These are phyloP conservation scores for Arthrobotrys entomopaga DNA, from an alignment of 2,329 filamentous ascomycete genomes.

Conservation along the genomic window DNA sequence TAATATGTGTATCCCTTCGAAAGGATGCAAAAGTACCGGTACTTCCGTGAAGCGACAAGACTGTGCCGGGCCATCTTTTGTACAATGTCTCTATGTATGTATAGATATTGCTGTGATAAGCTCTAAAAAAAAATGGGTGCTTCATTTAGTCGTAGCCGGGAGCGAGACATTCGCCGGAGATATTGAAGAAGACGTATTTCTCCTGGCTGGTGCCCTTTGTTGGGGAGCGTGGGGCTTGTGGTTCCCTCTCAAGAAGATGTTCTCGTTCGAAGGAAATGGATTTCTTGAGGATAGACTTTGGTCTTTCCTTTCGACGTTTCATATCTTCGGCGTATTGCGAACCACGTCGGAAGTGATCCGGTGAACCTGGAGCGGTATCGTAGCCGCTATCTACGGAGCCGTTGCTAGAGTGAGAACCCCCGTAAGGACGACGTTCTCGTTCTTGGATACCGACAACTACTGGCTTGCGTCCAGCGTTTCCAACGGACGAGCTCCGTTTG, in stretches of 20 bases:
- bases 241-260: constrained; percentile 50
- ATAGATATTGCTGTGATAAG: constrained; percentile 46
- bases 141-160: constrained; percentile 54
- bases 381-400: constrained; percentile 52
- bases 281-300: constrained; percentile 54
- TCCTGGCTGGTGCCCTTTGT: constrained; percentile 49
- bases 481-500: constrained; percentile 49
- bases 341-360: constrained; percentile 45
- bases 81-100: constrained; percentile 33
- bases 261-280: constrained; percentile 48
- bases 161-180: constrained; percentile 48
- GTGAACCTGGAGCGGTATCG: constrained; percentile 46
- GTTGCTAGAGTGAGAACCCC: constrained; percentile 48
- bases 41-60: constrained; percentile 45
- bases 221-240: constrained; percentile 49
- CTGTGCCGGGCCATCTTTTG: constrained; percentile 51
- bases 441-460: constrained; percentile 51
- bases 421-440: constrained; percentile 53
- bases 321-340: constrained; percentile 54
- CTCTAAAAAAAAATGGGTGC: constrained; percentile 27
- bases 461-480: constrained; percentile 53
- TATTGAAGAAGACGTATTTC: constrained; percentile 54
- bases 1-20: constrained; percentile 34
- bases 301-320: constrained; percentile 51
- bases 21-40: constrained; percentile 44